These are phyloP conservation scores for Adansonia gregorii DNA, from an alignment of 441 rosid genomes.

Conservation along the genomic window DNA sequence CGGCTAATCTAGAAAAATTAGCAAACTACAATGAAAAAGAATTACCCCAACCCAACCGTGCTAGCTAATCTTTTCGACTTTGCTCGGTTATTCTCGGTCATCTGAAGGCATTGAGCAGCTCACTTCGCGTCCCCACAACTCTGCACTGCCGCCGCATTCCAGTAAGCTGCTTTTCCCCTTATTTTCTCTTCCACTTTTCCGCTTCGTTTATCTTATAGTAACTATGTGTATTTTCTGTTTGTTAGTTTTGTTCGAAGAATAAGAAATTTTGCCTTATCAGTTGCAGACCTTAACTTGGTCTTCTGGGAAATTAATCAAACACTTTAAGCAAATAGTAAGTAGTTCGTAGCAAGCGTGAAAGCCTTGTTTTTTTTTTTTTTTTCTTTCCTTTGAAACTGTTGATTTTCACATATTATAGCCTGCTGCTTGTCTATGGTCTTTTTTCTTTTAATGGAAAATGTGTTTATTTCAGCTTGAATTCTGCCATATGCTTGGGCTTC, in stretches of 20 bases:
- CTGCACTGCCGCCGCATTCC: not conserved
- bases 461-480: not conserved
- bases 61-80: no score
- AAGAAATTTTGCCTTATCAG: not conserved
- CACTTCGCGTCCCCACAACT: not conserved
- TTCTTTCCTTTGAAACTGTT: not conserved
- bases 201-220: not conserved
- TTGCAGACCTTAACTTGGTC: not conserved
- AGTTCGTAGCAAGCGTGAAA: not conserved
- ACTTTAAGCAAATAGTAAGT: not conserved
- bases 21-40: no score
- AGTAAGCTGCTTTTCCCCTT: not conserved
- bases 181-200: not conserved
- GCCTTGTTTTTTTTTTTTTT: not conserved
- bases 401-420: not conserved
- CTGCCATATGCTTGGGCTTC: not conserved
- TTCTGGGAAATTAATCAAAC: not conserved
- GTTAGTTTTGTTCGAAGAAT: not conserved
- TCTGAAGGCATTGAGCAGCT: no score
- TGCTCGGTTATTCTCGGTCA: no score
- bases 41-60: no score
- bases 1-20: no score
- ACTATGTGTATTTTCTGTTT: not conserved
- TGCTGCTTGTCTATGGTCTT: slow-evolving; percentile 5
- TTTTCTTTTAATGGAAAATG: not conserved